A percentile compares a stretch with the other conserved stretches of the same genome.
Evolutionary conservation across 495 filamentous ascomycete species (phyloP).

Genomic region (Pyronema omphalodes): DNA sequence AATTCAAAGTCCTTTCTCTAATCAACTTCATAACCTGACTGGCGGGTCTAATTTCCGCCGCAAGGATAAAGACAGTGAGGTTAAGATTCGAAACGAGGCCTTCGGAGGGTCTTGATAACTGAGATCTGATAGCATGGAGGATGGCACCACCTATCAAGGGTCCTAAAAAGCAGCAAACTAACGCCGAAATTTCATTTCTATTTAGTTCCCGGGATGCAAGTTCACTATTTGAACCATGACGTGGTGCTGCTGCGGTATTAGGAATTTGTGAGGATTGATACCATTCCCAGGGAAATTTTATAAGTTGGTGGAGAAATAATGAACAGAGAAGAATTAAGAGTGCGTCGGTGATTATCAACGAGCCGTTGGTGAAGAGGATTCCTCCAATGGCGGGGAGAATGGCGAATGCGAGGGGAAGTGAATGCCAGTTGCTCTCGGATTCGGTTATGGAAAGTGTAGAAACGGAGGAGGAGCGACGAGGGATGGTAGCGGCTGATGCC

Average conservation of each 20-base stretch:
- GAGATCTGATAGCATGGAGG: conserved; percentile 52
- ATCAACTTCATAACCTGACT: conserved; percentile 67
- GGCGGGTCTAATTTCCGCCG: conserved; percentile 64
- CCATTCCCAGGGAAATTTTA: conserved; percentile 87
- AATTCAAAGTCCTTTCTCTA: conserved; percentile 57
- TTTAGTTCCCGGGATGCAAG: conserved; percentile 48
- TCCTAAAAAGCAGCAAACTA: conserved; percentile 60
- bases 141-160: conserved; percentile 63
- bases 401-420: conserved; percentile 59
- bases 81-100: conserved; percentile 82
- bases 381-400: conserved; percentile 72
- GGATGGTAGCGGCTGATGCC: too few relatives aligned
- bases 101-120: conserved; percentile 66
- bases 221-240: conserved; percentile 2
- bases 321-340: conserved; percentile 59
- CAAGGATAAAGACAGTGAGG: conserved; percentile 80
- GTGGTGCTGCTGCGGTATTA: background rate
- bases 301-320: conserved; percentile 85
- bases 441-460: too few relatives aligned
- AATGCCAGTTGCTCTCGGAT: conserved; percentile 38
- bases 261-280: conserved; percentile 55
- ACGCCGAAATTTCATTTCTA: conserved; percentile 51
- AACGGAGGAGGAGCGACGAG: too few relatives aligned
- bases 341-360: conserved; percentile 63
- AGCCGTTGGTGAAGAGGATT: conserved; percentile 68